Evolutionary conservation across 371 early-diverging fungal species (phyloP).

Genomic region (Polyrhizophydium stewartii): DNA sequence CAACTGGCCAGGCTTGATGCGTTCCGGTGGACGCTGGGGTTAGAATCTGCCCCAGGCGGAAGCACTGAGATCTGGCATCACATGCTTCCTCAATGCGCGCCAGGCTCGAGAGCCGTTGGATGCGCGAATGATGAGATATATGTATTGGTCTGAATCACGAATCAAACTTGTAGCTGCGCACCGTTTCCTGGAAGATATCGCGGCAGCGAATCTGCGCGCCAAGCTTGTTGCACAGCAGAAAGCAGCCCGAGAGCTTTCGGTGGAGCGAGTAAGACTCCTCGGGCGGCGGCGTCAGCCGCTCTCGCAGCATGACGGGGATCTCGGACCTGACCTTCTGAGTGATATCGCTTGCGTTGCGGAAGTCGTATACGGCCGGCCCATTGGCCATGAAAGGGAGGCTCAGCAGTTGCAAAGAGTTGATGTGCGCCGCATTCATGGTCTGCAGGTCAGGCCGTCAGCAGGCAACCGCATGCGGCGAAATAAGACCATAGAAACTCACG

Average conservation of each 20-base stretch:
- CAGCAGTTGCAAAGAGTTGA: slow-evolving; percentile 79
- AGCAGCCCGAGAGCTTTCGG: slow-evolving; percentile 90
- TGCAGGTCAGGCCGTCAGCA: slow-evolving; percentile 10
- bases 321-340: slow-evolving; percentile 75
- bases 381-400: slow-evolving; percentile 80
- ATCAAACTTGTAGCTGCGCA: slow-evolving; percentile 6
- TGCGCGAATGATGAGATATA: too few relatives aligned
- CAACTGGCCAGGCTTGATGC: too few relatives aligned
- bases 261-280: slow-evolving; percentile 95
- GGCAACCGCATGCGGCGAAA: too few relatives aligned
- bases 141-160: too few relatives aligned
- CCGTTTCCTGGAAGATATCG: slow-evolving; percentile 18
- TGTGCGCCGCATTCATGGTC: slow-evolving; percentile 85
- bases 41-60: too few relatives aligned
- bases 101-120: too few relatives aligned
- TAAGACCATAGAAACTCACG: slow-evolving; percentile 22
- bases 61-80: too few relatives aligned
- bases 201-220: slow-evolving; percentile 60
- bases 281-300: slow-evolving; percentile 93
- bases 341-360: slow-evolving; percentile 68
- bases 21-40: too few relatives aligned
- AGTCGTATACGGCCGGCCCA: slow-evolving; percentile 55
- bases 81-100: too few relatives aligned
- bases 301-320: slow-evolving; percentile 92
- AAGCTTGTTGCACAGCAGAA: slow-evolving; percentile 85